phyloP scores from a whole-genome alignment of 192 early-diverging fungal genomes.

The Chytriomyces hyalinus region DNA sequence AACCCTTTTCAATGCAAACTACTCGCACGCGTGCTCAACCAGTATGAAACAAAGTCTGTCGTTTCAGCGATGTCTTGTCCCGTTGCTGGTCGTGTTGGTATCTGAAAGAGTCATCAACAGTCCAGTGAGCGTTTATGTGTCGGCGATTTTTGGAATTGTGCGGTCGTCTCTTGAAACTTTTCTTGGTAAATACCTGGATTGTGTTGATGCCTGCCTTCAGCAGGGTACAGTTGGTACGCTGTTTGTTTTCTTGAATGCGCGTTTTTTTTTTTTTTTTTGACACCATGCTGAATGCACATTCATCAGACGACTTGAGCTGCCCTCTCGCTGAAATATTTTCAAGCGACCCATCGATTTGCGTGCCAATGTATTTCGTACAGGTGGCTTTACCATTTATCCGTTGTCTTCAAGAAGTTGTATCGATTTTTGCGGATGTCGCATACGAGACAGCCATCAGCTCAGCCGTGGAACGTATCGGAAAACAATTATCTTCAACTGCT shows the following conservation, averaged over 20 bases:
- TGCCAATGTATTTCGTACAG: slow-evolving; percentile 15
- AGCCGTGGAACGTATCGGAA: slow-evolving; percentile 9
- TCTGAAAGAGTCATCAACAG: not conserved
- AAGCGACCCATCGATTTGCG: not conserved
- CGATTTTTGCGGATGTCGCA: slow-evolving; percentile 12
- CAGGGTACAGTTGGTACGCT: slow-evolving; percentile 10
- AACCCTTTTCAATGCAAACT: not conserved
- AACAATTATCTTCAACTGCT: not conserved
- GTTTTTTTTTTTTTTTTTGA: not conserved
- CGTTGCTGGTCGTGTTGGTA: not conserved
- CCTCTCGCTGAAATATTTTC: not conserved
- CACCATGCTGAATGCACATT: not conserved
- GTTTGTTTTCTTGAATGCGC: not conserved
- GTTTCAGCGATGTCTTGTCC: slow-evolving; percentile 15
- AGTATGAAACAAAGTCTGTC: not conserved
- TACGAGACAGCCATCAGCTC: not conserved
- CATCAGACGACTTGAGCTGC: slow-evolving; percentile 8
- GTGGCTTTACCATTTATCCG: slow-evolving; percentile 13
- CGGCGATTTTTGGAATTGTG: slow-evolving; percentile 4
- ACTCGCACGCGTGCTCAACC: not conserved
- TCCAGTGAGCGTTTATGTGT: slow-evolving; percentile 5
- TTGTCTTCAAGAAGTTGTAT: slow-evolving; percentile 9
- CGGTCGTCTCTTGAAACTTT: not conserved
- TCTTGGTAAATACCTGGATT: not conserved
- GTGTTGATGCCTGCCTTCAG: slow-evolving; percentile 2